phyloP scores from a whole-genome alignment of 495 filamentous ascomycete species.

The Evernia prunastri region DNA sequence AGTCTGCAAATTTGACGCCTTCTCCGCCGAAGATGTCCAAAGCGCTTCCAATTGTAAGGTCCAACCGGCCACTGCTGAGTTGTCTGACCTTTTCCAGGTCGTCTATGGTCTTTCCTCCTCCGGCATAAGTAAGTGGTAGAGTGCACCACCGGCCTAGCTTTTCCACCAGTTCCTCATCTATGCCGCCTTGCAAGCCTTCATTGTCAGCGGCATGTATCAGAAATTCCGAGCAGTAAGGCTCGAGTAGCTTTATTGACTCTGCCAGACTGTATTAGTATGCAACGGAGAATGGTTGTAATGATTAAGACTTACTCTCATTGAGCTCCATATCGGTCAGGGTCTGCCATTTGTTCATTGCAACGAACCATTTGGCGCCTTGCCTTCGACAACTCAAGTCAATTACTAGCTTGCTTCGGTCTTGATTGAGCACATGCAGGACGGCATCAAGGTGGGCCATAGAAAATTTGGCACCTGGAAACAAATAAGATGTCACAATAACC shows the following conservation, averaged over 20 bases:
- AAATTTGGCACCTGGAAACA: conserved; percentile 81
- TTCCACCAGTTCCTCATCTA: conserved; percentile 77
- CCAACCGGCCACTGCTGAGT: conserved; percentile 73
- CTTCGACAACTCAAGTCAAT: conserved; percentile 88
- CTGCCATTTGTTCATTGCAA: conserved; percentile 98
- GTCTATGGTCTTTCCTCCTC: conserved; percentile 71
- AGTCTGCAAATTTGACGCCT: conserved; percentile 79
- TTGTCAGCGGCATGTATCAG: conserved; percentile 98
- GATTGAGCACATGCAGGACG: conserved; percentile 61
- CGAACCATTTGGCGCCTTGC: conserved; percentile 70
- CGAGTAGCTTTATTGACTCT: conserved; percentile 58
- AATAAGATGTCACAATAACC: conserved; percentile 83
- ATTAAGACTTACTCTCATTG: conserved; percentile 55
- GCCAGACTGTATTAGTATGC: background rate
- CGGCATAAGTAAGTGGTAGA: conserved; percentile 93
- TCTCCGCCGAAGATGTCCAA: conserved; percentile 91
- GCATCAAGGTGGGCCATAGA: conserved; percentile 63
- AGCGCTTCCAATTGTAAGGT: conserved; percentile 93
- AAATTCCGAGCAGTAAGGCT: conserved; percentile 91
- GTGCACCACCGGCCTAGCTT: conserved; percentile 75
- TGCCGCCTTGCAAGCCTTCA: conserved; percentile 82
- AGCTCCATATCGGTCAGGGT: conserved; percentile 94
- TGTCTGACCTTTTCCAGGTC: conserved; percentile 74
- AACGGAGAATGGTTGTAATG: background rate
- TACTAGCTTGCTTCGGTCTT: conserved; percentile 74